Evolutionary conservation across 148 eudicot species (phyloP), one percentile per base, ranked within the genome.

Genomic region (Cornus controversa): DNA sequence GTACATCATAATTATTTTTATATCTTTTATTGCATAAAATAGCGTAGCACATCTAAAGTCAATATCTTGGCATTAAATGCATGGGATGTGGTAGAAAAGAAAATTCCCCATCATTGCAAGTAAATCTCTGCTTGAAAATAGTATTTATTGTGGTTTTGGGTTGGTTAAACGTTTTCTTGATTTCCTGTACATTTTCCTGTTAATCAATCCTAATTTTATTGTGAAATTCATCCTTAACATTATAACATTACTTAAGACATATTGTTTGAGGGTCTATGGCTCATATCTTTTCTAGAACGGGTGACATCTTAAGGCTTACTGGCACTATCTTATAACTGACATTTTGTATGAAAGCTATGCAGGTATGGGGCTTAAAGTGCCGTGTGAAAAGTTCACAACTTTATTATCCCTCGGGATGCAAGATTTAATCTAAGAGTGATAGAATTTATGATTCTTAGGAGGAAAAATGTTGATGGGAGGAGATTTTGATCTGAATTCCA

Each of bases 381-480:
- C 31, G 29, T 75, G 47, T 78, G n/a, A 47, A 78, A 64, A 67
- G 53, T 74, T 78, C 36, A 45, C 1, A 58, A 57, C 70, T 23
- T 64, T 24, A 8, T 65, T 62, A 53, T 25, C 42, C 70, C 20
- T 36, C 22, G 54, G 28, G 74, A 64, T 67, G 67, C 67, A 82
- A 23, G 72, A 71, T 67, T 73, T 31, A 73, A 16, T 72, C 40
- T 62, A 31, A 45, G 77, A n/a, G 50, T 62, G 75, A 37, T 31
- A 64, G 60, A 28, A 23, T 14, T 62, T 50, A 20, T 67, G 27
- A 31, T 70, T 70, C 50, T 50, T 27, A 72, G 24, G 27, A 75
- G 76, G 80, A 66, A 86, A 81, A 31, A 86, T 91, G 89, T 82
- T 81, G 65, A 76, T 67, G 40, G 75, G 75, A 72, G 86, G 82